These are phyloP conservation scores for Jackrogersella multiformis DNA, from an alignment of 495 filamentous ascomycete genomes.

Conservation along the genomic window DNA sequence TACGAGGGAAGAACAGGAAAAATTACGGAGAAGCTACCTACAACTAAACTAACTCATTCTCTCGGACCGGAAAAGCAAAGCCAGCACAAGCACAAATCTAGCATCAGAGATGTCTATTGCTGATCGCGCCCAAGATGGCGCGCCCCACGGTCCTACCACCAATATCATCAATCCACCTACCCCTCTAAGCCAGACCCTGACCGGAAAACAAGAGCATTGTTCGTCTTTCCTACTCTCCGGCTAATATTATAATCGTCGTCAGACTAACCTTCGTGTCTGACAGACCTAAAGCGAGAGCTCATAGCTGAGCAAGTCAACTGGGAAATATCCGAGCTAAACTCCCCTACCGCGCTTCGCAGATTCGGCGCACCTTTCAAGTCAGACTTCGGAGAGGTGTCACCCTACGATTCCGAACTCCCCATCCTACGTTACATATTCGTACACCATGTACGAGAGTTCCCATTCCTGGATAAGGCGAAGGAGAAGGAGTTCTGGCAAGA, in stretches of 20 bases:
- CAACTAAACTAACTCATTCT: not conserved
- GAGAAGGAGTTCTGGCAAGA: constrained; percentile 99
- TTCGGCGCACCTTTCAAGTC: constrained; percentile 96
- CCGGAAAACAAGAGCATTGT: constrained; percentile 99
- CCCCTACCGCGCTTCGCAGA: constrained; percentile 89
- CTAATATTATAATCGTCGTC: not conserved
- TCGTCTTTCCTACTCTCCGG: constrained; percentile 40
- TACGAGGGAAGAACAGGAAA: constrained; percentile 1
- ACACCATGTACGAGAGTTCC: constrained; percentile 96
- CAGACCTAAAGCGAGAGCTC: constrained; percentile 96
- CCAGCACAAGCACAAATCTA: not conserved
- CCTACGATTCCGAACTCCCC: constrained; percentile 92
- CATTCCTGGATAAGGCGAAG: constrained; percentile 91
- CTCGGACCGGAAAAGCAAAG: not conserved
- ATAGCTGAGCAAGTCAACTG: constrained; percentile 85
- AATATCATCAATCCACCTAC: constrained; percentile 16
- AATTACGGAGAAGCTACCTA: not conserved
- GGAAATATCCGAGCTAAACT: constrained; percentile 92
- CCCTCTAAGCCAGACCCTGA: constrained; percentile 62
- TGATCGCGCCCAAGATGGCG: constrained; percentile 38
- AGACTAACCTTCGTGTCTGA: constrained; percentile 42
- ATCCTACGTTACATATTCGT: constrained; percentile 97
- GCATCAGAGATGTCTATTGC: constrained; percentile 38
- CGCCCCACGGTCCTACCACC: constrained; percentile 24
- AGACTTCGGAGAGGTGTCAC: constrained; percentile 89